phyloP scores from a whole-genome alignment of 2,329 filamentous ascomycete genomes.

The Emmonsia crescens region DNA sequence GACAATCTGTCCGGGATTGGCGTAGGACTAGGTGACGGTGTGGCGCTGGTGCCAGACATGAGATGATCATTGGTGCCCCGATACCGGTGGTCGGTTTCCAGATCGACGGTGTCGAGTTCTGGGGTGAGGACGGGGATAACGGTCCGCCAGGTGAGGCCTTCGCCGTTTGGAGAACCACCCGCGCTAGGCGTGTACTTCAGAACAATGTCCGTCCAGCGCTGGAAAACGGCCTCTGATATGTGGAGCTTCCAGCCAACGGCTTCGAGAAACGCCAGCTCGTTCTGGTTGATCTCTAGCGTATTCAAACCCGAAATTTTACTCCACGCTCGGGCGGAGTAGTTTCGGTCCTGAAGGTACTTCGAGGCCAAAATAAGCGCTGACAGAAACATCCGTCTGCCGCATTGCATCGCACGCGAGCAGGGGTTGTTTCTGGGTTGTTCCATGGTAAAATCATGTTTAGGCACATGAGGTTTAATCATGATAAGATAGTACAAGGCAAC shows the following conservation, averaged over 20 bases:
- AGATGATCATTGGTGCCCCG: slow-evolving; percentile 8
- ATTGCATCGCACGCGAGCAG: slow-evolving; percentile 72
- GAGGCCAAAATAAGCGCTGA: slow-evolving; percentile 89
- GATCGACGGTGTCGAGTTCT: slow-evolving; percentile 42
- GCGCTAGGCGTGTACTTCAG: slow-evolving; percentile 64
- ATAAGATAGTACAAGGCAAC: slow-evolving; percentile 95
- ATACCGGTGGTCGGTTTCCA: slow-evolving; percentile 25
- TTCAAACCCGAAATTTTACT: slow-evolving; percentile 98
- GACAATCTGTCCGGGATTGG: neutral
- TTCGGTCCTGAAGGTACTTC: slow-evolving; percentile 95
- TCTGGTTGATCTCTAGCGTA: slow-evolving; percentile 88
- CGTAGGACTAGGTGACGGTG: slow-evolving; percentile 7
- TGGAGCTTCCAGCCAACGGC: slow-evolving; percentile 93
- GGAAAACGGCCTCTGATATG: slow-evolving; percentile 78
- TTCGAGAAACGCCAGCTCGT: slow-evolving; percentile 82
- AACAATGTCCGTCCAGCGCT: slow-evolving; percentile 88
- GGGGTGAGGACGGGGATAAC: slow-evolving; percentile 48
- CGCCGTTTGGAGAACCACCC: slow-evolving; percentile 26
- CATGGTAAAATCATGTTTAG: slow-evolving; percentile 71
- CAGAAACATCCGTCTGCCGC: slow-evolving; percentile 94
- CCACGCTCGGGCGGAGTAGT: slow-evolving; percentile 95
- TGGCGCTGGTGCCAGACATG: slow-evolving; percentile 13
- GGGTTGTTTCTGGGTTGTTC: slow-evolving; percentile 67
- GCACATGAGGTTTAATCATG: slow-evolving; percentile 82
- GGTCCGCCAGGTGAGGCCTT: slow-evolving; percentile 32